Conservation (phyloP, 2,329 filamentous ascomycete species). For the Rutstroemia sp. region DNA sequence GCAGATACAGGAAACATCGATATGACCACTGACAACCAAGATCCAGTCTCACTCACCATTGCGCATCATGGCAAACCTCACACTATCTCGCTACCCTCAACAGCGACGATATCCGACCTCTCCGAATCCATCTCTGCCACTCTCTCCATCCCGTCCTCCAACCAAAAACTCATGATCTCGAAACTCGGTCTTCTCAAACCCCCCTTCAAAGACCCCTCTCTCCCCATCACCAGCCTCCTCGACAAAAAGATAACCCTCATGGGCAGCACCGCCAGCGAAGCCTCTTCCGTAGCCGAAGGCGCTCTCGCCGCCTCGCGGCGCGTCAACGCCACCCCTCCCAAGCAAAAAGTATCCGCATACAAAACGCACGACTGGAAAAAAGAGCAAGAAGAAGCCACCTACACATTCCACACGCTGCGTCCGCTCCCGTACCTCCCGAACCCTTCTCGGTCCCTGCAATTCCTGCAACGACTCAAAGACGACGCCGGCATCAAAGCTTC, state of each 20-base stretch:
- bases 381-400: slow-evolving; percentile 44
- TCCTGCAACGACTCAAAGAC: slow-evolving; percentile 67
- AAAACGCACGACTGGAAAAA: slow-evolving; percentile 40
- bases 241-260: slow-evolving; percentile 58
- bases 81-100: slow-evolving; percentile 36
- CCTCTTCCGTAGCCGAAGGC: slow-evolving; percentile 44
- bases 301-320: slow-evolving; percentile 41
- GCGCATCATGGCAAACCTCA: slow-evolving; percentile 40
- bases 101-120: slow-evolving; percentile 49
- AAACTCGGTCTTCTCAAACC: slow-evolving; percentile 58
- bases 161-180: slow-evolving; percentile 63
- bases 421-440: slow-evolving; percentile 73
- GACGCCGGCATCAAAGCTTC: slow-evolving; percentile 79
- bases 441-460: slow-evolving; percentile 60
- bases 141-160: slow-evolving; percentile 51
- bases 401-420: slow-evolving; percentile 74
- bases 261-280: slow-evolving; percentile 53
- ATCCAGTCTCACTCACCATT: slow-evolving; percentile 37
- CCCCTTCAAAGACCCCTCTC: slow-evolving; percentile 52
- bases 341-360: slow-evolving; percentile 32
- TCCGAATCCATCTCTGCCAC: slow-evolving; percentile 47
- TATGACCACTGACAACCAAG: slow-evolving; percentile 22
- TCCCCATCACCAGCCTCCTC: slow-evolving; percentile 41
- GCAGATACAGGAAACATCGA: slow-evolving; percentile 9
- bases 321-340: slow-evolving; percentile 30